phyloP scores from a whole-genome alignment of 176 grass and related monocot species.

The Oryza coarctata region DNA sequence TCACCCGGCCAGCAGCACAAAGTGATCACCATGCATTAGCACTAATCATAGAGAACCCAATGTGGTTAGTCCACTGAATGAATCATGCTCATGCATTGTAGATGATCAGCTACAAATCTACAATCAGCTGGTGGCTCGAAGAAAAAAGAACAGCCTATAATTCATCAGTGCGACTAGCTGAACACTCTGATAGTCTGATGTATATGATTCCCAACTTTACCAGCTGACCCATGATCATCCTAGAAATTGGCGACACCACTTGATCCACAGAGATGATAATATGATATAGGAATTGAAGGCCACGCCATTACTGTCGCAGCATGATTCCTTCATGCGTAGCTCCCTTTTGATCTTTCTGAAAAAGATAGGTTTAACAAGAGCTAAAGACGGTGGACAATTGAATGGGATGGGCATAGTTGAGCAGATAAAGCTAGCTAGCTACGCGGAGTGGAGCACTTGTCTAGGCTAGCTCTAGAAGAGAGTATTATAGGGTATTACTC shows the following conservation, averaged over 20 bases:
- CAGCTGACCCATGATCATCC: conserved; percentile 27
- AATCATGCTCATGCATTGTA: neutral
- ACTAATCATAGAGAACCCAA: neutral
- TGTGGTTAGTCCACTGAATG: neutral
- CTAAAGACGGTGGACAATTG: conserved; percentile 1
- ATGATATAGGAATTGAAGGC: neutral
- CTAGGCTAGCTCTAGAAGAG: neutral
- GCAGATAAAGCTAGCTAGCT: neutral
- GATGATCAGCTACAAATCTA: neutral
- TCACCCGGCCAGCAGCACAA: neutral
- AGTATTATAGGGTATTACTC: neutral
- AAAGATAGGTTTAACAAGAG: conserved; percentile 12
- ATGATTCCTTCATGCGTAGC: neutral
- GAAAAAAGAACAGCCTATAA: neutral
- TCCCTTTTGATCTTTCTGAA: neutral
- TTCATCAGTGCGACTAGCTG: neutral
- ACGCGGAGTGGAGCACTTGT: conserved; percentile 1
- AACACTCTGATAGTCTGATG: neutral
- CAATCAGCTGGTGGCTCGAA: neutral
- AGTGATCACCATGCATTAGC: neutral
- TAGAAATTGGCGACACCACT: conserved; percentile 25
- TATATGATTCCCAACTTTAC: conserved; percentile 3
- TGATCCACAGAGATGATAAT: conserved; percentile 18
- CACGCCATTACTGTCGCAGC: neutral
- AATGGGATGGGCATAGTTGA: conserved; percentile 30